Base-by-base conservation (phyloP, 768 basidiomycete genomes). In the Holtermannia corniformis region DNA sequence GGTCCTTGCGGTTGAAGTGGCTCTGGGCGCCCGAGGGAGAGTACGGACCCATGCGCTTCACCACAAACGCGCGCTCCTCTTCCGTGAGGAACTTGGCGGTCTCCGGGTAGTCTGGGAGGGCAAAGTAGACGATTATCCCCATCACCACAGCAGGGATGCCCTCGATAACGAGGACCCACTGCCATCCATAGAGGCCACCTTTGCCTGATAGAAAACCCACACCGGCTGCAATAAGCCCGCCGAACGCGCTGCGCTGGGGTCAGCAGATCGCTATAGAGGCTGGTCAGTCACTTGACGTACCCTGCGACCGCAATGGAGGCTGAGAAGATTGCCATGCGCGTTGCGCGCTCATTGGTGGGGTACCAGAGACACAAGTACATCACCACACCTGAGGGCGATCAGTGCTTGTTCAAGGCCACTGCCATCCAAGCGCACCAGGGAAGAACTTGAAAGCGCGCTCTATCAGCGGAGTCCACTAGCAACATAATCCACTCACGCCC, bases 161-260 rank as follows among this genome's bases (percentile, higher is more conserved):
- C 37, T 64, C 57, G n/a, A 64, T 49, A 44, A 64, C 47, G 55
- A 59, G 60, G 13, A 62, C 53, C 61, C 58, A 59, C 27, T 59
- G 58, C 58, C 61, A 62, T 20, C 58, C 61, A 44, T 62, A 57
- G 7, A 62, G 51, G n/a, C 47, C 46, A 14, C 23, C 57, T 27
- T 32, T 41, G 21, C 56, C 58, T 22, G 50, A 55, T 22, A 54
- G 25, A 47, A 54, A 54, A 5, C 48, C 52, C 16, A 48, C 47
- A 41, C 47, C 56, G 5, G 56, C 52, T 19, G 56, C 56, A 27
- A 57, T 57, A 12, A 57, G 44, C 3, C 56, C 56, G 14, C 56
- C 56, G 44, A 53, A 52, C 14, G 56, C 56, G 16, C 32, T 37
- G 16, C 10, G 7, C n/a, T n/a, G n/a, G 32, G 7, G 16, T 37